phyloP scores from a whole-genome alignment of 2,329 filamentous ascomycete species.

The Xylaria sp. region DNA sequence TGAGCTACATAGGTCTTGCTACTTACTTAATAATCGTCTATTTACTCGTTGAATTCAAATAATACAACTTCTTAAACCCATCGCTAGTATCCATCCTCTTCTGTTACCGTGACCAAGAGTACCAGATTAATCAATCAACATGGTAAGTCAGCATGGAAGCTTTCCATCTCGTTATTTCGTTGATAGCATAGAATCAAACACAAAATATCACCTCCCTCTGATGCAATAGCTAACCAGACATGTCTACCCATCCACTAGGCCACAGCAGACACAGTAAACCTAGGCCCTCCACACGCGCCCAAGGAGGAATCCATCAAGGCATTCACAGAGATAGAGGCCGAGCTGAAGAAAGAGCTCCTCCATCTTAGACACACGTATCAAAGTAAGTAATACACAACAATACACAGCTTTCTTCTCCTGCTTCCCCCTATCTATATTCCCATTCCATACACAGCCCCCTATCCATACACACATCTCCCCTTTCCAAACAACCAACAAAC shows the following conservation, averaged over 20 bases:
- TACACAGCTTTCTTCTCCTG: not conserved
- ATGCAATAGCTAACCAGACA: not conserved
- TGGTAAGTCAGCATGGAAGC: constrained; percentile 13
- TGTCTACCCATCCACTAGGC: constrained; percentile 51
- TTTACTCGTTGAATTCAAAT: too few relatives aligned
- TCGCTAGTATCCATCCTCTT: not conserved
- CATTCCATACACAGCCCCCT: not conserved
- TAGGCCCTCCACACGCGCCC: constrained; percentile 60
- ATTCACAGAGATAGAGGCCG: constrained; percentile 60
- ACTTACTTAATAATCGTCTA: too few relatives aligned
- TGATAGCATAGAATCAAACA: not conserved
- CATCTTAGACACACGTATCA: constrained; percentile 53
- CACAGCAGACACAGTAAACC: constrained; percentile 63
- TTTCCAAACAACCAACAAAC: too few relatives aligned
- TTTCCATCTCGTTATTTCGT: too few relatives aligned
- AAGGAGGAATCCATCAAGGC: constrained; percentile 63
- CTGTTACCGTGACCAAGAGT: not conserved
- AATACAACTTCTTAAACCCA: too few relatives aligned
- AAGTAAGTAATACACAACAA: constrained; percentile 31
- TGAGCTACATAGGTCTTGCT: not conserved
- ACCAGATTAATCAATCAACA: constrained; percentile 20
- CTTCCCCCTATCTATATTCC: not conserved
- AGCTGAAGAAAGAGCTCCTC: constrained; percentile 63
- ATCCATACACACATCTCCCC: too few relatives aligned
- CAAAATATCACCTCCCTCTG: not conserved